Base-by-base conservation (phyloP, 225 moss, liverwort and hornwort genomes). In the Pleurozium schreberi region DNA sequence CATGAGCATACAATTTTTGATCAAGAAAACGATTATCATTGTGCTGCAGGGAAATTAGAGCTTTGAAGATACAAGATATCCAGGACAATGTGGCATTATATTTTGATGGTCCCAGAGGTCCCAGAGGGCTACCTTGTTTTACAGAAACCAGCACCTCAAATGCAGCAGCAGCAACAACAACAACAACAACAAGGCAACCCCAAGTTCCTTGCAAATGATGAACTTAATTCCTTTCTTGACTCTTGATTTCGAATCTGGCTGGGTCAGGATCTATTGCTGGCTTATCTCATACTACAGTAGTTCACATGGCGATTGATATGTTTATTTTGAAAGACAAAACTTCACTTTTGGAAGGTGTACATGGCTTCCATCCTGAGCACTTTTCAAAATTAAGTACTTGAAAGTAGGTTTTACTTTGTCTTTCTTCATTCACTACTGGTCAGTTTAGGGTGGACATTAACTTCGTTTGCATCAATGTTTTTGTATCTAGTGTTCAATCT, bases 261-360 rank as follows among this genome's bases (percentile, higher is more conserved):
- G 13, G 34, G 69, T 85, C 88, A 38, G 76, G 76, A 73, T 87
- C 84, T 42, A 85, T 64, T 50, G 88, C 83, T 55, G 79, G 85
- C 57, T 85, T 86, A 36, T 57, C 90, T 84, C 88, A 89, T 55
- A 75, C 63, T 55, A n/a, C n/a, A n/a, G n/a, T n/a, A 52, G 36
- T 93, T 81, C 83, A 1, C 94, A 93, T 88, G 92, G 91, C 73
- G 94, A 90, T 80, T 93, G 93, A 84, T 96, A 90, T 75, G 93
- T 88, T 88, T 93, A 95, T 80, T 97, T 96, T 84, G 95, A 95
- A 88, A 50, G 96, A 97, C 58, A 95, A 96, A 79, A 87, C 95
- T 57, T 94, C 95, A 36, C 89, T 97, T 60, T 91, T 96, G 43
- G 95, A 97, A 94, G 96, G 96, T 95, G 13, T 36, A 59, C 12